Conservation (phyloP, 1,284 basidiomycete species). For the Tetrapyrgos nigripes region DNA sequence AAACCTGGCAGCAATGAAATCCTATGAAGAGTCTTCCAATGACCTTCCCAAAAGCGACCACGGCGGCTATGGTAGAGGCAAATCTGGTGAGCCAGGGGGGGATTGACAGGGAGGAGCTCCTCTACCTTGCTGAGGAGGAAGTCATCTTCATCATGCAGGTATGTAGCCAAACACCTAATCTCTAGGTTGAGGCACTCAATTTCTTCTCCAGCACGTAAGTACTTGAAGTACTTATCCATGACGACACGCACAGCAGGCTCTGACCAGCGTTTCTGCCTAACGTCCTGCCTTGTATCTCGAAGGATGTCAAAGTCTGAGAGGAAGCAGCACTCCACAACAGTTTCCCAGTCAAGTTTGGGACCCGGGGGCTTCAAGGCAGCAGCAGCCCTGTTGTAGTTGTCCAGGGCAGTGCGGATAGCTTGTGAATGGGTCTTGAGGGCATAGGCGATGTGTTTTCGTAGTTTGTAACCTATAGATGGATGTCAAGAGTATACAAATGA, state of each 20-base stretch:
- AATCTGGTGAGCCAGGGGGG: no score
- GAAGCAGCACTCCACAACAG: slow-evolving; percentile 27
- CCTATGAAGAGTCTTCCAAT: no score
- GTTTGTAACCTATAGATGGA: background rate
- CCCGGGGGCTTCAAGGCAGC: background rate
- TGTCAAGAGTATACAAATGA: background rate
- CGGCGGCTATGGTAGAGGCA: no score
- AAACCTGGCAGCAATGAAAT: no score
- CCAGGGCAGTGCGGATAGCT: background rate
- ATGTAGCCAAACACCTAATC: slow-evolving; percentile 28
- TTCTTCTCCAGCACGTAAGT: slow-evolving; percentile 34
- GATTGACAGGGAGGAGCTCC: no score
- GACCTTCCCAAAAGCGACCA: no score
- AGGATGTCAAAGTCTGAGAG: slow-evolving; percentile 23
- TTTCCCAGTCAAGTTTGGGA: background rate
- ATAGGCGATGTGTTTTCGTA: background rate
- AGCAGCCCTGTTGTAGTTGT: background rate
- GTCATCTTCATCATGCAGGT: slow-evolving; percentile 36
- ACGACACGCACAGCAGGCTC: slow-evolving; percentile 24
- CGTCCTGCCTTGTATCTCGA: slow-evolving; percentile 28
- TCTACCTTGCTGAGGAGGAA: no score
- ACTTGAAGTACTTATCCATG: slow-evolving; percentile 24
- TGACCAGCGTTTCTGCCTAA: slow-evolving; percentile 30
- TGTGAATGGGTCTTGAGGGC: slow-evolving; percentile 1
- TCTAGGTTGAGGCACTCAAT: slow-evolving; percentile 30